Conservation (phyloP, 768 basidiomycete species). For the Naganishia randhawae region DNA sequence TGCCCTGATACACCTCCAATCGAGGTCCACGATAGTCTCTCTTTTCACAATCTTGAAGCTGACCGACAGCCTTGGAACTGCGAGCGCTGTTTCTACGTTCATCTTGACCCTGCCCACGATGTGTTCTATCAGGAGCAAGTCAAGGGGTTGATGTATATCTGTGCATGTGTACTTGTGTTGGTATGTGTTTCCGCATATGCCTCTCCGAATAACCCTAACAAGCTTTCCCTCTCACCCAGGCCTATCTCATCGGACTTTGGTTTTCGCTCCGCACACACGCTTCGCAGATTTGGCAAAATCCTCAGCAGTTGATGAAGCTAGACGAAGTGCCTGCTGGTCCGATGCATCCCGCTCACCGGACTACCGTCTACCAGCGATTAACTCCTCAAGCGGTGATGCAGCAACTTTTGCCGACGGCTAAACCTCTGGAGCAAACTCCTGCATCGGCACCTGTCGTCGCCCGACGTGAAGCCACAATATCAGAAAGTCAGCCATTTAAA, state of each 20-base stretch:
- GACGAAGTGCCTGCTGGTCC: constrained; percentile 42
- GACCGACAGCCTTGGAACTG: constrained; percentile 68
- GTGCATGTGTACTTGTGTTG: constrained; percentile 80
- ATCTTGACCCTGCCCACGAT: constrained; percentile 85
- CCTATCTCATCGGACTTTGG: constrained; percentile 95
- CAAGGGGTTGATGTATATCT: constrained; percentile 91
- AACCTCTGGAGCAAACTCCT: background rate
- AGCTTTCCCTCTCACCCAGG: constrained; percentile 57
- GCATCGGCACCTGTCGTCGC: background rate
- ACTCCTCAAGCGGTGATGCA: constrained; percentile 50
- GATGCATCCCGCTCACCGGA: constrained; percentile 47
- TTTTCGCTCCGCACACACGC: constrained; percentile 98
- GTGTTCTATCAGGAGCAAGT: constrained; percentile 96
- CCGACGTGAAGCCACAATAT: background rate
- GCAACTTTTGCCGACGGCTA: constrained; percentile 40
- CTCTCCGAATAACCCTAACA: background rate
- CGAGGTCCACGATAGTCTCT: constrained; percentile 2
- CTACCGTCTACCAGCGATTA: constrained; percentile 46
- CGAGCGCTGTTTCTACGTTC: constrained; percentile 87
- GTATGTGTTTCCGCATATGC: constrained; percentile 57
- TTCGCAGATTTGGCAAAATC: constrained; percentile 98
- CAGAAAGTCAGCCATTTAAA: background rate
- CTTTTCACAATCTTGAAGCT: background rate
- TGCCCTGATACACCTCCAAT: constrained; percentile 37
- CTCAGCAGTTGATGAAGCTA: constrained; percentile 55